Evolutionary conservation across 2,329 filamentous ascomycete genomes (phyloP).

Genomic region (Coniochaeta pulveracea): DNA sequence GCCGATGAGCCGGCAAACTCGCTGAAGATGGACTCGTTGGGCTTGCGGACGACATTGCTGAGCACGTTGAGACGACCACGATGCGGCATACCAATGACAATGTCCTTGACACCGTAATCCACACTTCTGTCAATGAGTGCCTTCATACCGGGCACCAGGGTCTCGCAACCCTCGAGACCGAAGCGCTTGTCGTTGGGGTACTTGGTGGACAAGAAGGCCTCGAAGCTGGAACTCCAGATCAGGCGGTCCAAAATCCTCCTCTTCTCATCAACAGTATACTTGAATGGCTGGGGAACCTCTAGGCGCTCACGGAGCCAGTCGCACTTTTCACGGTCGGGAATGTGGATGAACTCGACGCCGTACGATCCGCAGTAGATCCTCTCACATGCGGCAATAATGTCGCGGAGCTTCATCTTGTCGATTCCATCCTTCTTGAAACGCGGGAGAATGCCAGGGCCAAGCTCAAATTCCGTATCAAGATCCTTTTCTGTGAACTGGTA

Average conservation of each 20-base stretch:
- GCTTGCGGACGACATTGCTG: constrained; percentile 96
- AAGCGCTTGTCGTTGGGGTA: constrained; percentile 99
- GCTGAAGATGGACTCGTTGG: constrained; percentile 98
- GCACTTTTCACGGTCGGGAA: constrained; percentile 92
- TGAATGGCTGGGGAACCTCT: constrained; percentile 89
- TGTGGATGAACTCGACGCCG: constrained; percentile 97
- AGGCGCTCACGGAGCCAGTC: constrained; percentile 95
- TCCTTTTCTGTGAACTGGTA: constrained; percentile 95
- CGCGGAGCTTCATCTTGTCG: constrained; percentile 92
- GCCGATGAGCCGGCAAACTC: constrained; percentile 87
- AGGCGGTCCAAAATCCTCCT: constrained; percentile 91
- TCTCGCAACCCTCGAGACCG: constrained; percentile 94
- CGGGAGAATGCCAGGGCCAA: constrained; percentile 90
- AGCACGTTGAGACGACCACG: constrained; percentile 96
- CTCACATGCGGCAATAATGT: constrained; percentile 90
- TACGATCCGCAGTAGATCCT: constrained; percentile 96
- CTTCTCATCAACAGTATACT: constrained; percentile 97
- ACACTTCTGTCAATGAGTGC: constrained; percentile 96
- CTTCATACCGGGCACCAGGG: constrained; percentile 97
- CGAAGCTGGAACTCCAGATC: constrained; percentile 98
- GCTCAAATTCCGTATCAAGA: constrained; percentile 78
- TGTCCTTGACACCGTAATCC: constrained; percentile 97
- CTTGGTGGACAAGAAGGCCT: constrained; percentile 89
- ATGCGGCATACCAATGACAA: constrained; percentile 98
- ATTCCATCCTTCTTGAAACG: constrained; percentile 81